Conservation (phyloP, 768 basidiomycete species). For the Pleurotus djamor region DNA sequence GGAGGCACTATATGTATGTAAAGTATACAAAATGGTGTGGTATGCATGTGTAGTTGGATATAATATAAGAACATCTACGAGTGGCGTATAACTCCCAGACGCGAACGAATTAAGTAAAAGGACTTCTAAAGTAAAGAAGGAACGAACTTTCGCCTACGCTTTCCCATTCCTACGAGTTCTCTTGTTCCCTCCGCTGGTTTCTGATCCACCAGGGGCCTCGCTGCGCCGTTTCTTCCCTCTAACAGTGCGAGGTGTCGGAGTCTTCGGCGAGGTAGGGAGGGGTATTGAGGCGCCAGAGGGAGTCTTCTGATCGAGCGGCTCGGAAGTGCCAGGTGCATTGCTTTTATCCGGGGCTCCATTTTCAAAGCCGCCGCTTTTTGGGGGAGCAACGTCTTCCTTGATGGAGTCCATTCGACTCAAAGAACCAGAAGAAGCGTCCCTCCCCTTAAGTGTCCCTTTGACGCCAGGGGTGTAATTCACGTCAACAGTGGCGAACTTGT, state of each 20-base stretch:
- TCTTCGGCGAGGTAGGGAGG: not conserved
- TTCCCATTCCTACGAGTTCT: not conserved
- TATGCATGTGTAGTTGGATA: not conserved
- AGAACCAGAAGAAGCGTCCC: not conserved
- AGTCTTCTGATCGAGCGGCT: not conserved
- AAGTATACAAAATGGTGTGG: not conserved
- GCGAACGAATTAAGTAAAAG: not conserved
- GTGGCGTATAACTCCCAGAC: not conserved
- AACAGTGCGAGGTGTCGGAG: not conserved
- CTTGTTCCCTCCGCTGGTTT: not conserved
- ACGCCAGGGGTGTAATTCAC: not conserved
- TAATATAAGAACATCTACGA: too few species aligned
- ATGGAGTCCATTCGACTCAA: not conserved
- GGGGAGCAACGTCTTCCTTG: not conserved
- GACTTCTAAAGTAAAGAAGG: not conserved
- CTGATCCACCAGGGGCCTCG: not conserved
- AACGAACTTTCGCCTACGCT: not conserved
- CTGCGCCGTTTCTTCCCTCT: not conserved
- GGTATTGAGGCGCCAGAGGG: not conserved
- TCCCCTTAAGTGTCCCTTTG: not conserved
- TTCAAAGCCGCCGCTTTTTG: not conserved
- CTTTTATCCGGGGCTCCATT: not conserved
- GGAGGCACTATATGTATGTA: not conserved
- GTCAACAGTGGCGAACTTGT: conserved; percentile 5
- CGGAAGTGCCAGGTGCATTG: not conserved